Conservation (phyloP, 2,329 filamentous ascomycete genomes). For the Mollisia scopiformis region DNA sequence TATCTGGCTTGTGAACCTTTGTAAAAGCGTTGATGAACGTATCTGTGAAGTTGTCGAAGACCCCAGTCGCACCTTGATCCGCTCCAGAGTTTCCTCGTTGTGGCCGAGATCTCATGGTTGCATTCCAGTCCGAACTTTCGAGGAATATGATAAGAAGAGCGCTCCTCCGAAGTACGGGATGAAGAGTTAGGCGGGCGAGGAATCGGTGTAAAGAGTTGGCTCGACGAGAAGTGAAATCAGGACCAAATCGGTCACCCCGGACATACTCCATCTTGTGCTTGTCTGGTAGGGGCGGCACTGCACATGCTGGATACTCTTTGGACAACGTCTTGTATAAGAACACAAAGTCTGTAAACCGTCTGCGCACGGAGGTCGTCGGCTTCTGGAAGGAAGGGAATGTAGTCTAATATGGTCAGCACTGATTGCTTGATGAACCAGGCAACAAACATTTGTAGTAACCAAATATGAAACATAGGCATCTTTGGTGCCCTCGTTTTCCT, state of each 20-base stretch:
- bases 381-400: constrained; percentile 93
- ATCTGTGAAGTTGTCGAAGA: constrained; percentile 95
- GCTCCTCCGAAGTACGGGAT: constrained; percentile 85
- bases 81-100: constrained; percentile 61
- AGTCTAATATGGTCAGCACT: constrained; percentile 58
- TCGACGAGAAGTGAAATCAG: constrained; percentile 87
- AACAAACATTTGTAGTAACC: constrained; percentile 81
- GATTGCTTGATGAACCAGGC: neutral
- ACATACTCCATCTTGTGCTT: constrained; percentile 99
- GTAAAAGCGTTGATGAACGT: constrained; percentile 97
- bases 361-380: constrained; percentile 75
- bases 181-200: constrained; percentile 80
- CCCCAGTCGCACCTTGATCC: constrained; percentile 60
- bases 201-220: constrained; percentile 93
- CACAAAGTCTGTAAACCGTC: constrained; percentile 96
- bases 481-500: constrained; percentile 96
- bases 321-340: constrained; percentile 92
- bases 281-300: constrained; percentile 92
- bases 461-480: constrained; percentile 96
- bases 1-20: constrained; percentile 93
- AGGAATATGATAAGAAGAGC: constrained; percentile 86
- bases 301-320: constrained; percentile 87
- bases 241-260: constrained; percentile 89
- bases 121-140: constrained; percentile 94
- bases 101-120: constrained; percentile 83